Evolutionary conservation across 257 asterid species (phyloP).

Genomic region (Scutellaria minor): DNA sequence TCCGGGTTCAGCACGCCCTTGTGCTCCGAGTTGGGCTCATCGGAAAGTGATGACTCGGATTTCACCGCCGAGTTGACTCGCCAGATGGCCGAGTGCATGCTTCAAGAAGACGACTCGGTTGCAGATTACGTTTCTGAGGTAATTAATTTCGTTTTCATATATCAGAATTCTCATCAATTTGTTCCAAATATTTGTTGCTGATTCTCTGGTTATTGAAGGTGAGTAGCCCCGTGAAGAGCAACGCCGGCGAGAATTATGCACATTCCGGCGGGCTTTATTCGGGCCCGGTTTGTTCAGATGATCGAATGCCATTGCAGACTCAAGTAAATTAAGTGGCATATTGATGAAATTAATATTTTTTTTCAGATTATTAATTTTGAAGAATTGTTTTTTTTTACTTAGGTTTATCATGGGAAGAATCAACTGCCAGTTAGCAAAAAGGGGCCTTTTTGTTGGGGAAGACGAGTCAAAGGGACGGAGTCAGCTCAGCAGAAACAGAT

Average conservation of each 20-base stretch:
- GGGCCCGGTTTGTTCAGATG: not conserved
- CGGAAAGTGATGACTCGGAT: constrained; percentile 67
- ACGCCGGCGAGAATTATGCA: not conserved
- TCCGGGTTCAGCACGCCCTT: constrained; percentile 71
- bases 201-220: constrained; percentile 20
- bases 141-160: not conserved
- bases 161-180: not conserved
- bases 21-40: constrained; percentile 67
- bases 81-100: constrained; percentile 86
- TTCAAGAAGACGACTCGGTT: constrained; percentile 55
- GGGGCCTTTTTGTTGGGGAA: constrained; percentile 35
- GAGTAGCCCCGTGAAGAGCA: constrained; percentile 1
- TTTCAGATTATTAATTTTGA: not conserved
- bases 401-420: constrained; percentile 55
- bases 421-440: constrained; percentile 43
- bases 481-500: constrained; percentile 43
- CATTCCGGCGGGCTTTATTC: constrained; percentile 27
- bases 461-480: constrained; percentile 44
- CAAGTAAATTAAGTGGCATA: constrained; percentile 31
- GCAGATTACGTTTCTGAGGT: constrained; percentile 35
- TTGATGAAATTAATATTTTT: not conserved
- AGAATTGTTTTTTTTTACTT: not conserved
- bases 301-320: constrained; percentile 16
- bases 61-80: constrained; percentile 76
- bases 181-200: not conserved